A percentile compares a stretch with the other conserved stretches of the same genome.
Conservation (phyloP, 2,329 filamentous ascomycete genomes). For the Scorias spongiosa region DNA sequence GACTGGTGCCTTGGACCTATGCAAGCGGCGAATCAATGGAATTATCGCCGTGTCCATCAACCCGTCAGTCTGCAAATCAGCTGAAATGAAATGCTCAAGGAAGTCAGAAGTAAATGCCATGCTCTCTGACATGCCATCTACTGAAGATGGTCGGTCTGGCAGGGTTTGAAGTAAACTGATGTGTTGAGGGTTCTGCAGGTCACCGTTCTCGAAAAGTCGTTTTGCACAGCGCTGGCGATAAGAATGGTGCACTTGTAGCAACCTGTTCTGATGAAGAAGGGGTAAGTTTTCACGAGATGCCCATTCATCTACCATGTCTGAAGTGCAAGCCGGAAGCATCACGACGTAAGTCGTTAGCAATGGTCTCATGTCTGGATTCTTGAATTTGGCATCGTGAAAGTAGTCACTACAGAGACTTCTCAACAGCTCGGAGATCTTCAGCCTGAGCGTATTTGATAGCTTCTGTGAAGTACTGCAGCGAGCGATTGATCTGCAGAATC, state of each 20-base stretch:
- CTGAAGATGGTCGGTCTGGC: neutral
- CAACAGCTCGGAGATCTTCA: conserved; percentile 7
- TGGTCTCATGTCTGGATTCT: conserved; percentile 7
- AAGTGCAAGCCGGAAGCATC: conserved; percentile 9
- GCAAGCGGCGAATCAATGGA: neutral
- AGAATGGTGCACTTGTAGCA: conserved; percentile 1
- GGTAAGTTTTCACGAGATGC: conserved; percentile 1
- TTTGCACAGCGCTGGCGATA: conserved; percentile 3
- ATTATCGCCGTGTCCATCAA: neutral
- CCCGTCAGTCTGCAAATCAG: neutral
- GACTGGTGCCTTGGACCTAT: neutral
- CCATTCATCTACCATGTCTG: conserved; percentile 2
- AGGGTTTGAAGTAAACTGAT: neutral
- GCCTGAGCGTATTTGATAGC: conserved; percentile 2
- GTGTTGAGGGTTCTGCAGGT: neutral
- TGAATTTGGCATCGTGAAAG: conserved; percentile 3
- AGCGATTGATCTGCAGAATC: conserved; percentile 6
- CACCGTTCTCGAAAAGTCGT: neutral
- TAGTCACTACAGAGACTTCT: conserved; percentile 3
- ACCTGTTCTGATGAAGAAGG: neutral
- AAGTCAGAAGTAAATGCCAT: conserved; percentile 2
- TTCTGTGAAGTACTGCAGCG: conserved; percentile 2
- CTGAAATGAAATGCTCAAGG: neutral
- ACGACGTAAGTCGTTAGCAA: conserved; percentile 3
- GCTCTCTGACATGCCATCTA: conserved; percentile 1